Percentiles rank a stretch among this genome's conserved stretches.
phyloP scores from a whole-genome alignment of 2,329 filamentous ascomycete species.

The Neopestalotiopsis clavispora region DNA sequence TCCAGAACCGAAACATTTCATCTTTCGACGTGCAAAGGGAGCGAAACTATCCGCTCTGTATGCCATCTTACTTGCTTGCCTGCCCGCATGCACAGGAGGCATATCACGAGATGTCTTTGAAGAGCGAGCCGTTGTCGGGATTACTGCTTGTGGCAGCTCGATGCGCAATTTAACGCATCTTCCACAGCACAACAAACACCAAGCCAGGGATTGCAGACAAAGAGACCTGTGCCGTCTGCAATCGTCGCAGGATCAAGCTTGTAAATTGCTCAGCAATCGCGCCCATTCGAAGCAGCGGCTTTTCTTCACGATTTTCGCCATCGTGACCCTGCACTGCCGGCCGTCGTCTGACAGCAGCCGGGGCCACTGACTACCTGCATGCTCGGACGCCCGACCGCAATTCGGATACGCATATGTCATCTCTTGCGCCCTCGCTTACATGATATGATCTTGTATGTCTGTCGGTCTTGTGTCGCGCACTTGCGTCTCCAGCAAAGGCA shows the following conservation, averaged over 20 bases:
- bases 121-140: background rate
- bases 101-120: background rate
- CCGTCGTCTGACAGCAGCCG: slow-evolving; percentile 2
- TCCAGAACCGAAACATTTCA: slow-evolving; percentile 13
- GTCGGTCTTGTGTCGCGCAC: background rate
- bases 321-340: slow-evolving; percentile 7
- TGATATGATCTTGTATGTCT: background rate
- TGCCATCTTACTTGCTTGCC: background rate
- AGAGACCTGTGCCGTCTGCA: background rate
- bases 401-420: background rate
- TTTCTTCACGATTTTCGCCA: background rate
- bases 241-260: background rate
- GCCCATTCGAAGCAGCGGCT: slow-evolving; percentile 14
- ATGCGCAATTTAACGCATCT: background rate
- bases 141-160: slow-evolving; percentile 3
- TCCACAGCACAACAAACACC: too few species aligned
- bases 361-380: background rate
- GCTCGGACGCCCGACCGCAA: slow-evolving; percentile 5
- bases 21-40: background rate
- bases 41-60: background rate
- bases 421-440: background rate
- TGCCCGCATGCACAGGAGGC: background rate
- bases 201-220: background rate
- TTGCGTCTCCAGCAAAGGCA: background rate
- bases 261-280: background rate